phyloP scores from a whole-genome alignment of 1,284 basidiomycete genomes.

The Cryptococcus sp. region DNA sequence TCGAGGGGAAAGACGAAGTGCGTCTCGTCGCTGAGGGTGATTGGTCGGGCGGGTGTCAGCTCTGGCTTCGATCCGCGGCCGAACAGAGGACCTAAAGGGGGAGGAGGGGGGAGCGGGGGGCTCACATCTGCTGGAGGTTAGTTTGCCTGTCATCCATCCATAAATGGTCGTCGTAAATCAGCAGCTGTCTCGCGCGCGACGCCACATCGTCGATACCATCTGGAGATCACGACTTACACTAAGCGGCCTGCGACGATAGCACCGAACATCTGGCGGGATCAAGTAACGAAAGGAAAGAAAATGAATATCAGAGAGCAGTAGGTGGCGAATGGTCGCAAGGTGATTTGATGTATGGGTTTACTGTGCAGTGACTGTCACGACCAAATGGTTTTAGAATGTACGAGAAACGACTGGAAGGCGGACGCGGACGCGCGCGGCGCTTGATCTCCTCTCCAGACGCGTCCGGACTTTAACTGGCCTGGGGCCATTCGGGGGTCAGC shows the following conservation, averaged over 20 bases:
- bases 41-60: background rate
- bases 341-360: too few species aligned
- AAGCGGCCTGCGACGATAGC: slow-evolving; percentile 49
- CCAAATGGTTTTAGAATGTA: too few species aligned
- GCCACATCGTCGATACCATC: background rate
- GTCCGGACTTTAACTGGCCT: too few species aligned
- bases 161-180: background rate
- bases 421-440: too few species aligned
- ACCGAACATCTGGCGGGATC: slow-evolving; percentile 41
- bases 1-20: slow-evolving; percentile 79
- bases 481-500: too few species aligned
- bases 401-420: too few species aligned
- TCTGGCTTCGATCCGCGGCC: background rate
- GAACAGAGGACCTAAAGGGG: too few species aligned
- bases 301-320: background rate
- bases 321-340: background rate
- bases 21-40: slow-evolving; percentile 59
- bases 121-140: slow-evolving; percentile 48
- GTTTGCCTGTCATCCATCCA: slow-evolving; percentile 42
- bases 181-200: background rate
- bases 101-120: background rate
- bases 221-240: slow-evolving; percentile 34
- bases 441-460: too few species aligned
- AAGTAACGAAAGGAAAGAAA: background rate
- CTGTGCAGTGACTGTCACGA: too few species aligned